Base-by-base conservation (phyloP, 2,329 filamentous ascomycete species). In the Coleophoma crateriformis region DNA sequence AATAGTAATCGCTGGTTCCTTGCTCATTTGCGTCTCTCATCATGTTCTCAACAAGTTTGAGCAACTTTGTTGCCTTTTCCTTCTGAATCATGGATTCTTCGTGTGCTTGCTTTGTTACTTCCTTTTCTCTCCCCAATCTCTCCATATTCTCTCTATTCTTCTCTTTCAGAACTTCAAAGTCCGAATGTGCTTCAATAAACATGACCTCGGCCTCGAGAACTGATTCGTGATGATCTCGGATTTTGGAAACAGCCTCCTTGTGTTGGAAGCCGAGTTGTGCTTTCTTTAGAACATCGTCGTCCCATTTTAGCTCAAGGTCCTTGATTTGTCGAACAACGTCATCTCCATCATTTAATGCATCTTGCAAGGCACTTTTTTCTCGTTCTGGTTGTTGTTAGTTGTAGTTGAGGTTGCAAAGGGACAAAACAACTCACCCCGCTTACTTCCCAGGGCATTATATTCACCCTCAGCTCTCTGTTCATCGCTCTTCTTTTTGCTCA, bases 181-280 rank as follows among this genome's bases (percentile, higher is more conserved):
- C 94, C 0, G 90, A 96, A n/a, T 75, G 67, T 1, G 90, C 91
- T 71, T 99, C 94, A 32, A 95, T 78, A 1, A 79, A 71, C 53
- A 82, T 76, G 41, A 96, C 75, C 57, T 88, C 79, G 2, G 80
- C 82, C 59, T 91, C 83, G 14, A 91, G 67, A 11, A 89, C 69
- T 13, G 78, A 77, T 42, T 84, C 75, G 47, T 87, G 81, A 6
- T 81, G 75, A 45, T 73, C 67, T 13, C 81, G 79, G 41, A 95
- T 77, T 17, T 68, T 63, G n/a, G 77, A 75, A 7, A 95, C 77
- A 4, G 79, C 72, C 55, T 79, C 76, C 65, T 84, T 71, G 57
- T 78, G 76, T 38, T 67, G 61, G 33, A 85, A 63, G 27, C 75
- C 70, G 6, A 76, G 68, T 51, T 77, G 71, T 10, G 77, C 79